Evolutionary conservation across 768 basidiomycete species (phyloP).

Genomic region (Hypholoma sublateritium): DNA sequence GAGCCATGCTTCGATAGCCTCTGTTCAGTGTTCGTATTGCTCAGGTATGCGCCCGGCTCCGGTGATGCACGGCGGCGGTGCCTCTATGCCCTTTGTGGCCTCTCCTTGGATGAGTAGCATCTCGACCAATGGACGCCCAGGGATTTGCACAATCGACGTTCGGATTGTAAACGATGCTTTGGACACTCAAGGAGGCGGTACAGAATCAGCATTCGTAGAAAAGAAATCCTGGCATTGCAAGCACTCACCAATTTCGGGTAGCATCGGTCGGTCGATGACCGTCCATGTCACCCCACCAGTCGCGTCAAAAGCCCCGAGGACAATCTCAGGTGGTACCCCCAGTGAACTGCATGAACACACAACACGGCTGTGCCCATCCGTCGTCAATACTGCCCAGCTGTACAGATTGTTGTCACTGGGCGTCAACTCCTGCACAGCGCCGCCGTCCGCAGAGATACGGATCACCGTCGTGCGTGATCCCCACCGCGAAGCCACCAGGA

Average conservation of each 20-base stretch:
- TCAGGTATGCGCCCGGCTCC: too few relatives aligned
- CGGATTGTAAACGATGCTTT: conserved; percentile 39
- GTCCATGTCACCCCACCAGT: conserved; percentile 29
- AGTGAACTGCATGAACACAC: conserved; percentile 53
- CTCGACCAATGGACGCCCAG: conserved; percentile 49
- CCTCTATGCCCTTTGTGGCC: conserved; percentile 13
- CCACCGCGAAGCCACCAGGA: conserved; percentile 47
- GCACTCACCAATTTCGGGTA: conserved; percentile 41
- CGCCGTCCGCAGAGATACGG: conserved; percentile 39
- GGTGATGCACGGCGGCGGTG: conserved; percentile 45
- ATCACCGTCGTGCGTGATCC: conserved; percentile 53
- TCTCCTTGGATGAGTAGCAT: conserved; percentile 45
- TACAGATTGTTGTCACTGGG: conserved; percentile 34
- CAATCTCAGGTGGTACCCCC: conserved; percentile 43
- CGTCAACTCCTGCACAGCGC: conserved; percentile 44
- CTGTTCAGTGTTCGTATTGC: too few relatives aligned
- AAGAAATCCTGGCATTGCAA: not conserved
- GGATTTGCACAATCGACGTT: conserved; percentile 48
- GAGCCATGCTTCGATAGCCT: too few relatives aligned
- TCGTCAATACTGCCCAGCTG: conserved; percentile 57
- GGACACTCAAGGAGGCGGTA: conserved; percentile 33
- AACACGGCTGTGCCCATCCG: conserved; percentile 41
- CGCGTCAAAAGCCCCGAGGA: conserved; percentile 41
- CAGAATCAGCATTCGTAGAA: not conserved
- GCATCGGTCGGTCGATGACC: conserved; percentile 40